phyloP scores from a whole-genome alignment of 805 yeast genomes.

The Saccharomyces paradoxus region DNA sequence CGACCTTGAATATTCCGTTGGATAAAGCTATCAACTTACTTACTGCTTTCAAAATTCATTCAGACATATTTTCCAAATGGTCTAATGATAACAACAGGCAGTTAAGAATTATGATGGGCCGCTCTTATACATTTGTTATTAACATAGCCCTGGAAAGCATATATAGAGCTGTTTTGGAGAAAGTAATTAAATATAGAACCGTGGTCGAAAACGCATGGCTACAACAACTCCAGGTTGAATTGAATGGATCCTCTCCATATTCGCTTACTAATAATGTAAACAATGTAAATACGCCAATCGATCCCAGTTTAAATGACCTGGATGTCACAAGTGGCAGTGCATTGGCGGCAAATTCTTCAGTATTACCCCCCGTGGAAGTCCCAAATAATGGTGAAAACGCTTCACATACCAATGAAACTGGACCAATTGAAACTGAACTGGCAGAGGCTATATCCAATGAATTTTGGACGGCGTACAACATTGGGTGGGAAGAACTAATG shows the following conservation, averaged over 20 bases:
- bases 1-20: slow-evolving; percentile 4
- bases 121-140: slow-evolving; percentile 8
- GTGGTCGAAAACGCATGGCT: slow-evolving; percentile 13
- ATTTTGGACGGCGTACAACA: slow-evolving; percentile 20
- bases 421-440: slow-evolving; percentile 2
- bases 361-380: not conserved
- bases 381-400: not conserved
- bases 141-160: slow-evolving; percentile 10
- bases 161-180: slow-evolving; percentile 12
- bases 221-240: slow-evolving; percentile 1
- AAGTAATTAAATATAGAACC: slow-evolving; percentile 15
- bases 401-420: not conserved
- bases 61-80: slow-evolving; percentile 8
- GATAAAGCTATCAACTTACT: slow-evolving; percentile 5
- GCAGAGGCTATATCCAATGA: slow-evolving; percentile 16
- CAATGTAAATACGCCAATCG: not conserved
- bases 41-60: slow-evolving; percentile 8
- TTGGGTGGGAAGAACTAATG: slow-evolving; percentile 16
- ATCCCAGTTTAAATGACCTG: not conserved
- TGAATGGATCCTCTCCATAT: not conserved
- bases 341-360: not conserved
- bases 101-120: slow-evolving; percentile 4
- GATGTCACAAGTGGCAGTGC: not conserved
- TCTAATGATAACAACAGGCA: slow-evolving; percentile 1
- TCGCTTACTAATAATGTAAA: not conserved